Evolutionary conservation across 2,329 filamentous ascomycete species (phyloP), one percentile per base, ranked within the genome.

Genomic region (Claviceps capensis): DNA sequence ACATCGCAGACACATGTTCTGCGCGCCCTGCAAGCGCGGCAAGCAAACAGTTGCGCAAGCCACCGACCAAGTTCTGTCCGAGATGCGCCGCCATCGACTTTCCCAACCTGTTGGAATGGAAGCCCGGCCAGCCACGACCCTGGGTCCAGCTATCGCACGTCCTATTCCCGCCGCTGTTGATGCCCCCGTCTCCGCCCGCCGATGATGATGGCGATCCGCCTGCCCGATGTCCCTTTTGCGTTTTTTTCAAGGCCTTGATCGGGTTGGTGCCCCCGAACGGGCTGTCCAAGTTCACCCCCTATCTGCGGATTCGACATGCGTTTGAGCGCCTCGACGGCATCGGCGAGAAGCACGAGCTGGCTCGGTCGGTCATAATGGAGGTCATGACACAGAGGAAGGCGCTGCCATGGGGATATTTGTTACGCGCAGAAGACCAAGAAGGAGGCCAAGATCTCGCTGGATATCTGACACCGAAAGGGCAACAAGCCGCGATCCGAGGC

Each of bases 171-270:
- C 45, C 42, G 37, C 41, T 46, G 13, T 41, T 34, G n/a, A 23
- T 49, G 34, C 48, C 48, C n/a, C 50, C 48, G 9, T 69, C 65
- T 45, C 65, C 67, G 30, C 40, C 41, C 26, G 49, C 40, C 14
- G 48, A 42, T 17, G 41, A 34, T 34, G 17, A 47, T 47, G 43
- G 17, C 34, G 14, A 48, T 48, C 19, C 16, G n/a, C 13, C 47
- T 3, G 38, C 46, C 34, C 45, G 23, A 22, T 69, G 67, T 49
- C 67, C 67, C n/a, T 69, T 66, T 56, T 69, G 67, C 55, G 60
- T 62, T 52, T 69, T 69, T 56, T 68, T 69, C 53, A 61, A 65
- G 46, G 62, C 65, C 48, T 55, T 69, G 56, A 61, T 69, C 19
- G 64, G 62, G n/a, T 26, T 47, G 2, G 16, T 49, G 6, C 41